Conservation (phyloP, 1,139 yeast genomes). For the Pichia sp. region DNA sequence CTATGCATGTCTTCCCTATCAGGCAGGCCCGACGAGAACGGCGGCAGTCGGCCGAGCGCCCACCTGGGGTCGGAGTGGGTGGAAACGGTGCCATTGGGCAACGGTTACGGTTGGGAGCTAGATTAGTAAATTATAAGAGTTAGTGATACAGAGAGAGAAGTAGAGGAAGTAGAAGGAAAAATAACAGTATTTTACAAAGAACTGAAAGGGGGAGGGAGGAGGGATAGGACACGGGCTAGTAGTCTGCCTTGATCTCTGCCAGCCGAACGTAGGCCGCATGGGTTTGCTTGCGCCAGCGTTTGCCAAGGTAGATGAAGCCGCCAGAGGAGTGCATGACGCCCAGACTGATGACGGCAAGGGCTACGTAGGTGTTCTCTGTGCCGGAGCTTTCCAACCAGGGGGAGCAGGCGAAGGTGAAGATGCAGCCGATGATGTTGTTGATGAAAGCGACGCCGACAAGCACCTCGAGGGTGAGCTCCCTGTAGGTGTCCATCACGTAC, state of each 20-base stretch:
- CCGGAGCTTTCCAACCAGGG: conserved; percentile 38
- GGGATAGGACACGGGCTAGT: not conserved
- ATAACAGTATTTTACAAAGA: not conserved
- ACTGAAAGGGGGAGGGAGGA: no score
- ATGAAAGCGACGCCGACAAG: conserved; percentile 39
- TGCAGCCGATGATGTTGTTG: conserved; percentile 37
- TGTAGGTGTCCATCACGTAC: conserved; percentile 40
- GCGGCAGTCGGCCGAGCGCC: not conserved
- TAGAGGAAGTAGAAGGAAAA: not conserved
- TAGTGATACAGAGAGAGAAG: not conserved
- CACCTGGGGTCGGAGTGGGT: not conserved
- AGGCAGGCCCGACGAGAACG: not conserved
- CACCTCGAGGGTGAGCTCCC: conserved; percentile 39
- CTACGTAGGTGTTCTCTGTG: conserved; percentile 35
- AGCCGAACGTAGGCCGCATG: conserved; percentile 23
- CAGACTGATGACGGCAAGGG: conserved; percentile 36
- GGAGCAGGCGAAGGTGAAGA: conserved; percentile 41
- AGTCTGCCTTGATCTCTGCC: conserved; percentile 21
- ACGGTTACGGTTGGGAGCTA: no score
- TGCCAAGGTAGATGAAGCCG: conserved; percentile 37
- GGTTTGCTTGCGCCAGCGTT: conserved; percentile 37
- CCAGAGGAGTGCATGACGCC: conserved; percentile 32
- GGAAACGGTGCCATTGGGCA: no score
- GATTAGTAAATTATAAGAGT: not conserved
- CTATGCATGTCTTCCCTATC: not conserved